Percentiles rank a stretch among this genome's conserved stretches.
phyloP scores from a whole-genome alignment of 2,329 filamentous ascomycete genomes.

The Aspergillus hiratsukae region DNA sequence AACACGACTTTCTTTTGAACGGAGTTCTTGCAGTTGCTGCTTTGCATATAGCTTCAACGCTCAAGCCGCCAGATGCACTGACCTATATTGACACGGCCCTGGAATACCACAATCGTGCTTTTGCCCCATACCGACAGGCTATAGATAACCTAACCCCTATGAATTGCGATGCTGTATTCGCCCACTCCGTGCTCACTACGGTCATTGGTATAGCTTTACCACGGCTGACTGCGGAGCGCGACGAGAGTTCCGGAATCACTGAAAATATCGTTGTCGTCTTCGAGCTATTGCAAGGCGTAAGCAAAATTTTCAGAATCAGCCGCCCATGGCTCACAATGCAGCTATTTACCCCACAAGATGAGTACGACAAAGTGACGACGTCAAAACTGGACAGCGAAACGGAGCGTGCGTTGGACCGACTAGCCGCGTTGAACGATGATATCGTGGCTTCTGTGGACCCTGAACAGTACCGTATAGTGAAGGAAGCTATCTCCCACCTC shows the following conservation, averaged over 20 bases:
- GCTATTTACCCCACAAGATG: conserved; percentile 44
- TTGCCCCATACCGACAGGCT: conserved; percentile 31
- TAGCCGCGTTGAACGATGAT: conserved; percentile 26
- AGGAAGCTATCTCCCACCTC: conserved; percentile 26
- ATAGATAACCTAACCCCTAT: conserved; percentile 31
- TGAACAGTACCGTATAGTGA: conserved; percentile 27
- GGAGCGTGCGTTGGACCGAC: conserved; percentile 22
- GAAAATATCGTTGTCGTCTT: conserved; percentile 35
- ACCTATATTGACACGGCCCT: conserved; percentile 35
- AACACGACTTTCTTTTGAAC: conserved; percentile 40
- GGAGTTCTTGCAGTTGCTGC: conserved; percentile 39
- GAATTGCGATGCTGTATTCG: conserved; percentile 37
- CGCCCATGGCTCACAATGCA: conserved; percentile 46
- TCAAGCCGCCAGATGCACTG: conserved; percentile 24
- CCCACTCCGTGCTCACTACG: conserved; percentile 35
- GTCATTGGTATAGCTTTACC: conserved; percentile 34
- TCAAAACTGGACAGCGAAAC: conserved; percentile 22
- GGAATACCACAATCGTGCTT: conserved; percentile 33
- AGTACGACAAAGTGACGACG: conserved; percentile 42
- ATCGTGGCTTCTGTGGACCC: conserved; percentile 20
- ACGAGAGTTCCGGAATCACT: conserved; percentile 27
- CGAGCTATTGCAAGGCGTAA: conserved; percentile 33
- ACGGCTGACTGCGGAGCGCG: conserved; percentile 25
- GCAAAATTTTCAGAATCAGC: conserved; percentile 30
- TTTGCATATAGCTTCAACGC: conserved; percentile 35